Evolutionary conservation across 2,329 filamentous ascomycete genomes (phyloP).

Genomic region (Uncinocarpus reesii): DNA sequence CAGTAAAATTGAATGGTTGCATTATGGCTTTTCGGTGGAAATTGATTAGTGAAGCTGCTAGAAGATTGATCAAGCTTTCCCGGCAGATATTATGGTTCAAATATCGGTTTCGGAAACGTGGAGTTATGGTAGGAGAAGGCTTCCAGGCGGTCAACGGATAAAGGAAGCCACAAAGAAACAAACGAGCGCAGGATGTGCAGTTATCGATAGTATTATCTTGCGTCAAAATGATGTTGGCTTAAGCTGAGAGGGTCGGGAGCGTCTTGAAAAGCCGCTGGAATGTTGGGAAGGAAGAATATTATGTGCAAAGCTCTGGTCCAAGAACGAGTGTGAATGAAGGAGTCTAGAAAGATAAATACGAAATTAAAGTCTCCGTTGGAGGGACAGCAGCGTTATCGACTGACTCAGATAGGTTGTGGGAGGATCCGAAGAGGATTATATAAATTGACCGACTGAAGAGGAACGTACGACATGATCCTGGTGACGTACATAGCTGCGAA

Average conservation of each 20-base stretch:
- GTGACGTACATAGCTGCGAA: background rate
- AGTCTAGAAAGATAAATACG: no score
- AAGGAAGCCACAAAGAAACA: background rate
- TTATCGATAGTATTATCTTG: no score
- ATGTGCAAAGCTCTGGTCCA: no score
- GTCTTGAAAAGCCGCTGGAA: no score
- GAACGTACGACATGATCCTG: background rate
- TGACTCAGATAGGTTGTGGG: background rate
- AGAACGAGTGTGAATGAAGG: no score
- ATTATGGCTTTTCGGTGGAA: conserved; percentile 37
- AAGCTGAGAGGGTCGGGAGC: no score
- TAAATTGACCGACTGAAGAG: conserved; percentile 2
- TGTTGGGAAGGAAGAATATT: no score
- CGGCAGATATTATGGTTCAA: background rate
- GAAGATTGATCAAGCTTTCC: background rate
- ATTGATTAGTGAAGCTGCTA: background rate
- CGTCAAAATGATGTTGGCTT: no score
- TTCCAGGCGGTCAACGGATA: background rate
- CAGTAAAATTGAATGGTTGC: conserved; percentile 67
- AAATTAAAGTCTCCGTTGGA: background rate
- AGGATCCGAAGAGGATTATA: conserved; percentile 1
- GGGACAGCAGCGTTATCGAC: background rate
- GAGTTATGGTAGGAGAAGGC: background rate
- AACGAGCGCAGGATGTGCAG: background rate
- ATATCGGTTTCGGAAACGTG: background rate